phyloP scores from a whole-genome alignment of 148 eudicot species.

The Camellia japonica region DNA sequence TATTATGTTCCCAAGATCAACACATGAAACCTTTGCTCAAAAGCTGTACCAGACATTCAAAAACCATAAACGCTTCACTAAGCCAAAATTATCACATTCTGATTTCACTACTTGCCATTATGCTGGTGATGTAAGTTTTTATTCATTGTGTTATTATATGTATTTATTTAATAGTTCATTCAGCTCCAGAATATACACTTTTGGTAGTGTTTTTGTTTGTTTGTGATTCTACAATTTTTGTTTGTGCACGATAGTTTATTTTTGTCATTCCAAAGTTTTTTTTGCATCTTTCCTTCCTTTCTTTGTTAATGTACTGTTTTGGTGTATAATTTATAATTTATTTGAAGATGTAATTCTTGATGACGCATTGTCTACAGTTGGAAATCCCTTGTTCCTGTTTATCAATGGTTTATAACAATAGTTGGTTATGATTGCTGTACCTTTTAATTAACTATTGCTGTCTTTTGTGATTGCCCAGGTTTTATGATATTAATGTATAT shows the following conservation, averaged over 20 bases:
- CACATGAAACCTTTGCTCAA: too few relatives aligned
- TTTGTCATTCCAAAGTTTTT: background rate
- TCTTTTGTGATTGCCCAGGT: slow-evolving; percentile 41
- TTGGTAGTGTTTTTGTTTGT: too few relatives aligned
- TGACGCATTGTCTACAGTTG: background rate
- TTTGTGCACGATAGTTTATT: background rate
- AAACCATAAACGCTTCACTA: too few relatives aligned
- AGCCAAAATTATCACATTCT: too few relatives aligned
- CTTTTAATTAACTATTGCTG: background rate
- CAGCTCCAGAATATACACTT: too few relatives aligned
- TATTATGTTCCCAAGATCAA: too few relatives aligned
- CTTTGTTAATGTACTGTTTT: background rate
- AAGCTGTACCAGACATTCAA: too few relatives aligned
- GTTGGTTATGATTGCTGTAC: background rate
- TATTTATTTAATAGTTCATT: too few relatives aligned
- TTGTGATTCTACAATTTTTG: too few relatives aligned
- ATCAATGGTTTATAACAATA: background rate
- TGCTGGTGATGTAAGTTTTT: too few relatives aligned
- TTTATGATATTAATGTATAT: slow-evolving; percentile 87
- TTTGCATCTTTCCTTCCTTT: background rate
- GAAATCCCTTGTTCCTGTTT: background rate
- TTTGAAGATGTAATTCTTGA: background rate
- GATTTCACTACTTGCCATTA: too few relatives aligned
- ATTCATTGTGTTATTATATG: too few relatives aligned
- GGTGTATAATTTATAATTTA: background rate